These are phyloP conservation scores for Backusella psychrophila DNA, from an alignment of 192 early-diverging fungal genomes.

Conservation along the genomic window DNA sequence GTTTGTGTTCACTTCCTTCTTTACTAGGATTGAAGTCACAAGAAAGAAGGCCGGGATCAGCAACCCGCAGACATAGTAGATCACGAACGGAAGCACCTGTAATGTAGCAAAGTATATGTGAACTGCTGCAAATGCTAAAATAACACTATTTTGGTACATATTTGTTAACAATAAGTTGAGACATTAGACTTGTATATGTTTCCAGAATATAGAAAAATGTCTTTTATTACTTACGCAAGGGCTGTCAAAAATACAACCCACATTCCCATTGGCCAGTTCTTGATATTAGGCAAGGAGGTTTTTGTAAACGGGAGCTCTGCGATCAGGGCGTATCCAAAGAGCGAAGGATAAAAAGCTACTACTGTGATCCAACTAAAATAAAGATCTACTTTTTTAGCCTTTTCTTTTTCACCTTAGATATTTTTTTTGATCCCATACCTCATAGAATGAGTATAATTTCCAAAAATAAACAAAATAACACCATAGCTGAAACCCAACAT, in stretches of 20 bases:
- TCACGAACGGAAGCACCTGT: constrained; percentile 36
- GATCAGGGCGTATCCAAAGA: constrained; percentile 54
- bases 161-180: not conserved
- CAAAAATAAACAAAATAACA: constrained; percentile 71
- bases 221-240: constrained; percentile 30
- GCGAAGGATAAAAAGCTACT: constrained; percentile 40
- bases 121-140: constrained; percentile 59
- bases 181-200: not conserved
- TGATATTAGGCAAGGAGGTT: constrained; percentile 60
- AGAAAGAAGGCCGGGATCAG: constrained; percentile 44
- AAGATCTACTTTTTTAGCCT: not conserved
- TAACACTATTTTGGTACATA: constrained; percentile 26
- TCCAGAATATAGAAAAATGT: not conserved
- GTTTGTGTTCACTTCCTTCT: constrained; percentile 46
- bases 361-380: constrained; percentile 38
- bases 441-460: constrained; percentile 66
- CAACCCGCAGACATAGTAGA: constrained; percentile 46
- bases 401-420: not conserved
- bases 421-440: constrained; percentile 39
- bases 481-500: constrained; percentile 57
- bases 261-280: constrained; percentile 62
- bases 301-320: constrained; percentile 69
- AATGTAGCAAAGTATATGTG: constrained; percentile 48
- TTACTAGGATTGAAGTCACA: constrained; percentile 25
- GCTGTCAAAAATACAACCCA: constrained; percentile 64